These are phyloP conservation scores for Rubus idaeus DNA, from an alignment of 306 rosid species.

Conservation along the genomic window DNA sequence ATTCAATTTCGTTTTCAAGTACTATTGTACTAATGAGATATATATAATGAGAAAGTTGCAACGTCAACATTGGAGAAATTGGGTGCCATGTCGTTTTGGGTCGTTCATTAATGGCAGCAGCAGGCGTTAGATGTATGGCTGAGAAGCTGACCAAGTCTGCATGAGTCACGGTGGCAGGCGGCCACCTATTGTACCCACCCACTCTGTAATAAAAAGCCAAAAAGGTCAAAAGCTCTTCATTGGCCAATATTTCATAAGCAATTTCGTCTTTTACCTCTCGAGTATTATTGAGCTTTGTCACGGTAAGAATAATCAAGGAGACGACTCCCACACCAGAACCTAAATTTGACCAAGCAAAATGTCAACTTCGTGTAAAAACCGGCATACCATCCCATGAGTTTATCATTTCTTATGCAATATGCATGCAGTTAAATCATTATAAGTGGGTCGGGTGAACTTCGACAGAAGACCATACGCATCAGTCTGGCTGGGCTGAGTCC, in stretches of 20 bases:
- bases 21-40: background rate
- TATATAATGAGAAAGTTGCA: background rate
- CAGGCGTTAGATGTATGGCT: background rate
- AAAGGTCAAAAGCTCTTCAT: too few species aligned
- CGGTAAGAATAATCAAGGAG: background rate
- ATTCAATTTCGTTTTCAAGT: background rate
- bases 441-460: too few species aligned
- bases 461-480: too few species aligned
- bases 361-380: background rate
- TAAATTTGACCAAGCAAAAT: constrained; percentile 23
- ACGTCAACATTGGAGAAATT: background rate
- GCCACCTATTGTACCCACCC: background rate
- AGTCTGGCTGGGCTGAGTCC: too few species aligned
- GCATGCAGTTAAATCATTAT: too few species aligned
- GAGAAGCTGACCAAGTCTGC: background rate
- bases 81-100: background rate
- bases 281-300: background rate
- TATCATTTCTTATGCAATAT: too few species aligned
- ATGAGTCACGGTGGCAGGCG: background rate
- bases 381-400: too few species aligned
- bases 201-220: background rate
- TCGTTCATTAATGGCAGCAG: background rate
- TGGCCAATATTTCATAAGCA: background rate
- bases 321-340: constrained; percentile 18
- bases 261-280: background rate